Conservation (phyloP, 495 filamentous ascomycete genomes). For the Penicillium taxi region DNA sequence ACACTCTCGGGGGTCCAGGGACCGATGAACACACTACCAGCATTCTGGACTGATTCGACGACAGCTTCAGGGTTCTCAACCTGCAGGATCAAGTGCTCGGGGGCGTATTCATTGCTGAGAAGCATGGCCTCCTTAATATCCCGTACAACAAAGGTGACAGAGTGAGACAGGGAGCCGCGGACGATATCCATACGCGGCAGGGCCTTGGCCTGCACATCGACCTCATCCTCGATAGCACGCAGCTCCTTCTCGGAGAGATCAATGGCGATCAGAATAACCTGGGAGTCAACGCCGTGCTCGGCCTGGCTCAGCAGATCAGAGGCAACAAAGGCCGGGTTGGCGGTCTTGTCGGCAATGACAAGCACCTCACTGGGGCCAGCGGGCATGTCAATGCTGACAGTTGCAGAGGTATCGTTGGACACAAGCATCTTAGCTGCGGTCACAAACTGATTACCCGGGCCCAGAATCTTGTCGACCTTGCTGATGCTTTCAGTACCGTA, state of each 20-base stretch:
- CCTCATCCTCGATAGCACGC: constrained; percentile 76
- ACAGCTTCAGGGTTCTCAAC: constrained; percentile 61
- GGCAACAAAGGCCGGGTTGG: constrained; percentile 92
- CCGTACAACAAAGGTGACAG: constrained; percentile 75
- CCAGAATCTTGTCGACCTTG: constrained; percentile 98
- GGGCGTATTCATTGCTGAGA: constrained; percentile 91
- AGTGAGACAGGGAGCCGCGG: constrained; percentile 81
- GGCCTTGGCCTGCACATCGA: constrained; percentile 81
- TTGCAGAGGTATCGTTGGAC: constrained; percentile 88
- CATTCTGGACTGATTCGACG: constrained; percentile 79
- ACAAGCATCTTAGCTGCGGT: constrained; percentile 98
- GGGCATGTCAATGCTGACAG: constrained; percentile 97
- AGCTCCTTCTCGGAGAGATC: constrained; percentile 65
- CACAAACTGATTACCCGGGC: constrained; percentile 96
- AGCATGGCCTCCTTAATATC: constrained; percentile 75
- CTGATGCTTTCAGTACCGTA: constrained; percentile 64
- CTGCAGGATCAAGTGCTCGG: constrained; percentile 94
- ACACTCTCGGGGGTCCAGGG: constrained; percentile 95
- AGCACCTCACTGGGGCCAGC: constrained; percentile 95
- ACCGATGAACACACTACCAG: constrained; percentile 91
- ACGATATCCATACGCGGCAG: constrained; percentile 91
- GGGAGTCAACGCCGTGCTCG: constrained; percentile 91
- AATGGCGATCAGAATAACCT: constrained; percentile 87
- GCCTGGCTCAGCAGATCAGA: constrained; percentile 92
- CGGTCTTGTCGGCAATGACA: constrained; percentile 82